phyloP scores from a whole-genome alignment of 2,329 filamentous ascomycete species.

The Paracoccidioides lutzii region DNA sequence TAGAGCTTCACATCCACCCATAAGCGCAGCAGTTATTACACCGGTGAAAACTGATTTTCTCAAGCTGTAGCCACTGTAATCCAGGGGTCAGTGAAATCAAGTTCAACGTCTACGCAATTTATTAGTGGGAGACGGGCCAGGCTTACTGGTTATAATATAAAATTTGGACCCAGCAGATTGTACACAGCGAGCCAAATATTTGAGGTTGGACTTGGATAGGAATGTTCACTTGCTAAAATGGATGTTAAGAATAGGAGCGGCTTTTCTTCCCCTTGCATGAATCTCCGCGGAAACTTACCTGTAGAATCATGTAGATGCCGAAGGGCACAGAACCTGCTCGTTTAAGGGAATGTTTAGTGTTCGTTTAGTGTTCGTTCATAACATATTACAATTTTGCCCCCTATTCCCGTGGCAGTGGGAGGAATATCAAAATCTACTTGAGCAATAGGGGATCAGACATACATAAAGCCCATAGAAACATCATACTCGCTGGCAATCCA shows the following conservation, averaged over 20 bases:
- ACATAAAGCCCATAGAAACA: constrained; percentile 51
- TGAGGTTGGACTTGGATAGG: constrained; percentile 44
- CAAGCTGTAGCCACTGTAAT: constrained; percentile 23
- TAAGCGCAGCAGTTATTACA: constrained; percentile 29
- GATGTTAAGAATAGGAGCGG: background rate
- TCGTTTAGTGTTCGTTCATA: background rate
- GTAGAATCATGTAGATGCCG: constrained; percentile 40
- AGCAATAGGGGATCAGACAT: constrained; percentile 7
- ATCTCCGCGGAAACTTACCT: constrained; percentile 21
- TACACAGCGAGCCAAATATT: constrained; percentile 37
- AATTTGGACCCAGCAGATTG: constrained; percentile 41
- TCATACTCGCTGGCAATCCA: constrained; percentile 47
- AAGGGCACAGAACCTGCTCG: constrained; percentile 34
- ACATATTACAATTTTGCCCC: no score
- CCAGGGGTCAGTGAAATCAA: background rate
- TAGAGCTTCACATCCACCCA: constrained; percentile 43
- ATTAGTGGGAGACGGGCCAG: background rate
- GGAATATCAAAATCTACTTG: background rate
- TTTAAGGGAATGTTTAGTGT: background rate
- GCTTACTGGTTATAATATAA: constrained; percentile 39
- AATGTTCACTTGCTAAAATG: constrained; percentile 40
- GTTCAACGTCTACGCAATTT: background rate
- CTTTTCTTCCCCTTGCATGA: background rate
- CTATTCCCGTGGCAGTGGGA: no score
- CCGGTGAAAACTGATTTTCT: constrained; percentile 37